Evolutionary conservation across 2,329 filamentous ascomycete species (phyloP).

Genomic region (Shiraia bambusicola): DNA sequence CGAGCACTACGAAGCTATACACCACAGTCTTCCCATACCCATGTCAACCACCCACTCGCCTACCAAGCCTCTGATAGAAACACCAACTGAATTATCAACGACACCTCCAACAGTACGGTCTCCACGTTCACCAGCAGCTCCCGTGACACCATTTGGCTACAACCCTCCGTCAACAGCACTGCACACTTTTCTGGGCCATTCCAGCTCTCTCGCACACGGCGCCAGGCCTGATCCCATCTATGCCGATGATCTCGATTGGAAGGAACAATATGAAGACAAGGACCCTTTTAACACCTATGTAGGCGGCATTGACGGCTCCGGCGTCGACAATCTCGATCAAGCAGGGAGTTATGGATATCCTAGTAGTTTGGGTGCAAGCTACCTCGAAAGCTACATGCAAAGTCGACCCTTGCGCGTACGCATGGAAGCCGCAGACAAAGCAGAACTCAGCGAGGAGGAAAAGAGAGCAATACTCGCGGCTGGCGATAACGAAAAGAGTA

Average conservation of each 20-base stretch:
- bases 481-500: conserved; percentile 8
- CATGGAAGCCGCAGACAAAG: conserved; percentile 38
- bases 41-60: conserved; percentile 24
- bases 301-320: conserved; percentile 36
- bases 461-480: conserved; percentile 19
- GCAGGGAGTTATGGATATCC: conserved; percentile 40
- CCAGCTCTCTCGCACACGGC: conserved; percentile 17
- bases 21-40: conserved; percentile 35
- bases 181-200: conserved; percentile 28
- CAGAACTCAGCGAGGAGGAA: conserved; percentile 27
- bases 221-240: conserved; percentile 26
- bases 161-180: conserved; percentile 20
- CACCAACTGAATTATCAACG: conserved; percentile 16
- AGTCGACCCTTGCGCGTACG: conserved; percentile 38
- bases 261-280: conserved; percentile 14
- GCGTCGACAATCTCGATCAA: conserved; percentile 39
- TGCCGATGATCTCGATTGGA: conserved; percentile 12
- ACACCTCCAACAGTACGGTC: conserved; percentile 6
- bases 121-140: conserved; percentile 13
- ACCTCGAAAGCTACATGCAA: conserved; percentile 43
- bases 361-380: conserved; percentile 38
- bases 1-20: conserved; percentile 29
- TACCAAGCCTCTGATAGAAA: conserved; percentile 18
- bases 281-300: conserved; percentile 35
- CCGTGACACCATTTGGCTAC: conserved; percentile 11